Percentiles rank a stretch among this genome's conserved stretches.
Evolutionary conservation across 1,284 basidiomycete species (phyloP).

Genomic region (Ceratobasidium sp.): DNA sequence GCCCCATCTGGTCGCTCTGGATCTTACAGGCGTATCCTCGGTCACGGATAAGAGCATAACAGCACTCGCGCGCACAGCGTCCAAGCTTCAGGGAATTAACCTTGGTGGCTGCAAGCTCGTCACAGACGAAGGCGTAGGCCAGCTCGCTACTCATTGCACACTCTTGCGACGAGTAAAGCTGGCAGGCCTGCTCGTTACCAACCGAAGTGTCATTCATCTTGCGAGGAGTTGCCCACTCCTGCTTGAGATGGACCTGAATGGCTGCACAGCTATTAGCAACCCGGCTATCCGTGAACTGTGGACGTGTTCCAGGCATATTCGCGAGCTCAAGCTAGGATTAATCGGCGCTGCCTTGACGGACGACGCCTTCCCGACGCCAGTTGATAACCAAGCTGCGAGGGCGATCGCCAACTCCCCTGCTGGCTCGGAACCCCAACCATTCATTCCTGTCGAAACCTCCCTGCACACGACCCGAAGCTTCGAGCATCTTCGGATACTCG

Average conservation of each 20-base stretch:
- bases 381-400: slow-evolving; percentile 45
- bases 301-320: slow-evolving; percentile 78
- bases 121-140: slow-evolving; percentile 77
- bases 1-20: slow-evolving; percentile 84
- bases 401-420: slow-evolving; percentile 60
- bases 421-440: slow-evolving; percentile 20
- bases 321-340: slow-evolving; percentile 87
- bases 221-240: slow-evolving; percentile 85
- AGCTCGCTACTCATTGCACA: slow-evolving; percentile 76
- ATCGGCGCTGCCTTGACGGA: slow-evolving; percentile 78
- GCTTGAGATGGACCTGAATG: slow-evolving; percentile 92
- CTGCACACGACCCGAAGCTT: slow-evolving; percentile 69
- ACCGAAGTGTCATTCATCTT: slow-evolving; percentile 78
- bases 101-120: slow-evolving; percentile 83
- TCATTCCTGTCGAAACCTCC: slow-evolving; percentile 53
- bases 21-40: slow-evolving; percentile 77
- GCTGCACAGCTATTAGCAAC: slow-evolving; percentile 82
- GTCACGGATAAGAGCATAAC: slow-evolving; percentile 75
- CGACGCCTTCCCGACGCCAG: slow-evolving; percentile 79
- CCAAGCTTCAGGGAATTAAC: slow-evolving; percentile 90
- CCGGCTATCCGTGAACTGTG: slow-evolving; percentile 83
- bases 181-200: slow-evolving; percentile 79
- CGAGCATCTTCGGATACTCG: slow-evolving; percentile 86
- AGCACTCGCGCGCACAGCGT: slow-evolving; percentile 73
- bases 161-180: slow-evolving; percentile 89